Base-by-base conservation (phyloP, 257 asterid genomes). In the Rubia yunnanensis region DNA sequence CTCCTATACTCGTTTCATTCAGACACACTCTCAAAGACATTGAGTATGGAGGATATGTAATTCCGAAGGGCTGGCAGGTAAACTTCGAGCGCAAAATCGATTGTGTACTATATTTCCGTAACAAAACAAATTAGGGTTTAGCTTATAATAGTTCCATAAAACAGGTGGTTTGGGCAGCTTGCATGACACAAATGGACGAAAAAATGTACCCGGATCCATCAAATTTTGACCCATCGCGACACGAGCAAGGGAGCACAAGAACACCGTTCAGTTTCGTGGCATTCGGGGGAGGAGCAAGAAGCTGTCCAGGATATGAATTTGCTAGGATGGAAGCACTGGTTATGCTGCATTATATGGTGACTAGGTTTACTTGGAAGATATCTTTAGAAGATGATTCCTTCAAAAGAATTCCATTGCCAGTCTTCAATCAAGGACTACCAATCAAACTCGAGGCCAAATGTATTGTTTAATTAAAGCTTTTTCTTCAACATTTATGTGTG, bases 201-300 rank as follows among this genome's bases (percentile, higher is more conserved):
- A 50, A 49, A 35, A 78, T 81, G 24, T 88, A 83, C 64, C 76
- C 73, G 30, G 85, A 85, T 35, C 82, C 92, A 55, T 67, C 78
- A 18, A 79, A 72, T 36, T 85, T 87, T 28, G 81, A 85, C 60
- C 85, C 89, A 27, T 65, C 71, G 3, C 71, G 86, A 22, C 82
- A 82, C 38, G 82, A 74, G 32, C 76, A 79, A 15, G 69, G 72
- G 8, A 5, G 82, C 3, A 35, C 39, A 3, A 69, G 80, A 49
- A 83, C 84, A 22, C 88, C 89, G 54, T 83, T 83, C 76, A 58
- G 77, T 63, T 79, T 74, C 77, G 38, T 81, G 39, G 86, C 89
- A n/a, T 85, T 85, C 7, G 89, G 95, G 73, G 95, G 86, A 44
- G 95, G 92, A 17, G 55, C 82, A 30, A 80, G 89, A 18, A 87